A percentile compares a stretch with the other conserved stretches of the same genome.
Conservation (phyloP, 345 rosid genomes). For the Linum usitatissimum region DNA sequence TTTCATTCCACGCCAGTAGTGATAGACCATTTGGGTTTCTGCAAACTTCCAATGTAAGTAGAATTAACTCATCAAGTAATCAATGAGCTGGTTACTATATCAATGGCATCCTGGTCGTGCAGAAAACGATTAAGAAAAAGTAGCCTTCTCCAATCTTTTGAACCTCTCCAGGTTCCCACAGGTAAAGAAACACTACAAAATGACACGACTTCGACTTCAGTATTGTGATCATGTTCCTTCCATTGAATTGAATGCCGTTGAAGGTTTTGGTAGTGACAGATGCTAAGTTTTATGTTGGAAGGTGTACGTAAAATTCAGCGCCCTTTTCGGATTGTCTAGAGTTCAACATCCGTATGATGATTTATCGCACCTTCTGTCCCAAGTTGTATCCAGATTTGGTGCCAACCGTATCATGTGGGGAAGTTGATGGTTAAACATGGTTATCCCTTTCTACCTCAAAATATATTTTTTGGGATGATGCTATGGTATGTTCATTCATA, state of each 20-base stretch:
- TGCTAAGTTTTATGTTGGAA: slow-evolving; percentile 14
- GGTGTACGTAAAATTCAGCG: slow-evolving; percentile 84
- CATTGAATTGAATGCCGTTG: background rate
- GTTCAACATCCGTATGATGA: slow-evolving; percentile 53
- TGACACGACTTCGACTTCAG: too few species aligned
- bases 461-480: too few species aligned
- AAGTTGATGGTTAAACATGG: slow-evolving; percentile 60
- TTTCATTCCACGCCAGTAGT: slow-evolving; percentile 64
- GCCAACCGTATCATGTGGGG: slow-evolving; percentile 90
- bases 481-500: background rate
- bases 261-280: background rate
- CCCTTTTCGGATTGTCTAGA: slow-evolving; percentile 76
- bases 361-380: slow-evolving; percentile 43
- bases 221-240: background rate
- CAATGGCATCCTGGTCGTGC: slow-evolving; percentile 16
- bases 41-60: slow-evolving; percentile 70
- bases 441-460: background rate
- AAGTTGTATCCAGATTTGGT: slow-evolving; percentile 52
- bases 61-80: too few species aligned
- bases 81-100: background rate
- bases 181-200: slow-evolving; percentile 25
- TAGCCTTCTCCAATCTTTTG: slow-evolving; percentile 50
- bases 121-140: slow-evolving; percentile 60
- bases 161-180: slow-evolving; percentile 70
- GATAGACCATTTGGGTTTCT: slow-evolving; percentile 84